Percentiles rank a stretch among this genome's conserved stretches.
Evolutionary conservation across 129 eudicot genomes (phyloP).

Genomic region (Artemisia argyi): DNA sequence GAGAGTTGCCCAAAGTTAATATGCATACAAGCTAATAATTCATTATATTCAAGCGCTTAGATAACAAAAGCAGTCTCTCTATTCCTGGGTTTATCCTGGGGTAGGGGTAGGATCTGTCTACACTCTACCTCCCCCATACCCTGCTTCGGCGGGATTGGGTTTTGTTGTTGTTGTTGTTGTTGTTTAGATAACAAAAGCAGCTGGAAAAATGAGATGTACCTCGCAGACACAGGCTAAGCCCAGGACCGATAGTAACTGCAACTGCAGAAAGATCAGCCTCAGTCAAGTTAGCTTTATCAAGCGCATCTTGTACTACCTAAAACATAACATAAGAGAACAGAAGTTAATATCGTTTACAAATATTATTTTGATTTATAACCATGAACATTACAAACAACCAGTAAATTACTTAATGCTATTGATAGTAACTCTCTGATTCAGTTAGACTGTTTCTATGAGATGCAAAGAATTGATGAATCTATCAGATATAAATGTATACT

Average conservation of each 20-base stretch:
- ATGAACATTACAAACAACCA: not conserved
- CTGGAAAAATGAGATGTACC: slow-evolving; percentile 40
- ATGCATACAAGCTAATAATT: not conserved
- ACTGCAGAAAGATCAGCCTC: slow-evolving; percentile 90
- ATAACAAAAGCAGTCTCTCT: not conserved
- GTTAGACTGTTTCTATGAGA: too few relatives aligned
- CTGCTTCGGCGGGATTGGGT: too few relatives aligned
- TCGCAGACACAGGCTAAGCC: slow-evolving; percentile 87
- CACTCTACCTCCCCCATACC: too few relatives aligned
- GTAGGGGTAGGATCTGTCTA: too few relatives aligned
- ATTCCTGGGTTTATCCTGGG: too few relatives aligned
- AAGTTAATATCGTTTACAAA: slow-evolving; percentile 13
- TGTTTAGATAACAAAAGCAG: not conserved
- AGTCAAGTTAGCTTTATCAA: slow-evolving; percentile 78
- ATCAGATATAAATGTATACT: too few relatives aligned
- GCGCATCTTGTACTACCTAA: slow-evolving; percentile 90
- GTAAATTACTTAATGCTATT: too few relatives aligned
- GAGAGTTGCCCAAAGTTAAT: too few relatives aligned
- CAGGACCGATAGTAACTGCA: slow-evolving; percentile 99
- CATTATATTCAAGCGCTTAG: not conserved
- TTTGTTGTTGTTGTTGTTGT: too few relatives aligned
- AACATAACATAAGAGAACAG: slow-evolving; percentile 2
- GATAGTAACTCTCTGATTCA: too few relatives aligned
- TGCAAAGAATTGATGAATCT: too few relatives aligned
- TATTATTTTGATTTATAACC: not conserved